These are phyloP conservation scores for Xylariaceae sp. DNA, from an alignment of 2,329 filamentous ascomycete species.

Conservation along the genomic window DNA sequence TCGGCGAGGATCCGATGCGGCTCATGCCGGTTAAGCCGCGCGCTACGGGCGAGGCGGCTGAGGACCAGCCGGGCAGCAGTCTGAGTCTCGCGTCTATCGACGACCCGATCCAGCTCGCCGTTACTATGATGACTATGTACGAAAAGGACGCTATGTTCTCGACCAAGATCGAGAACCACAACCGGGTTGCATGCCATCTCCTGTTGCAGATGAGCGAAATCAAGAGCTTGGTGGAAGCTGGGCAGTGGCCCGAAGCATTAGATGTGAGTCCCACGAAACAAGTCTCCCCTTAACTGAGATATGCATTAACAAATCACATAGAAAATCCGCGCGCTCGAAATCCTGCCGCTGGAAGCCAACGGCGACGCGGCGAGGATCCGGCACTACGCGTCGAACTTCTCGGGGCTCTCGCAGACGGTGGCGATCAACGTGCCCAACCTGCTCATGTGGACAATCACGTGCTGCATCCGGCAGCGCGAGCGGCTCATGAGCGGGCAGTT, in stretches of 20 bases:
- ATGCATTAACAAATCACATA: slow-evolving; percentile 34
- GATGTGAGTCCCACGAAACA: slow-evolving; percentile 47
- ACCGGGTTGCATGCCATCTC: slow-evolving; percentile 53
- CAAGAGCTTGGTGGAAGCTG: slow-evolving; percentile 52
- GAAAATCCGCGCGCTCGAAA: slow-evolving; percentile 69
- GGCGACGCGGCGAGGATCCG: slow-evolving; percentile 79
- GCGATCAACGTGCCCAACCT: slow-evolving; percentile 86
- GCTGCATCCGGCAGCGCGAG: slow-evolving; percentile 75
- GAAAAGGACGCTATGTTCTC: slow-evolving; percentile 59
- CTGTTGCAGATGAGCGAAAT: slow-evolving; percentile 59
- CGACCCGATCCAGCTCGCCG: slow-evolving; percentile 56
- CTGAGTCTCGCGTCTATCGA: slow-evolving; percentile 58
- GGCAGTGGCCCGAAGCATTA: slow-evolving; percentile 54
- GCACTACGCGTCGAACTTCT: slow-evolving; percentile 74
- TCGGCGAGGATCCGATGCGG: slow-evolving; percentile 75
- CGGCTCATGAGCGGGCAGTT: slow-evolving; percentile 67
- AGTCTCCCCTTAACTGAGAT: neutral
- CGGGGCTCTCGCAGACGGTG: slow-evolving; percentile 71
- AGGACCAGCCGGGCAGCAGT: slow-evolving; percentile 48
- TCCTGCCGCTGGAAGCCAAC: slow-evolving; percentile 72
- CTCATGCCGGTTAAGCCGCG: slow-evolving; percentile 77
- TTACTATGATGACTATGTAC: slow-evolving; percentile 61
- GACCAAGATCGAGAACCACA: slow-evolving; percentile 53
- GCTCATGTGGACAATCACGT: slow-evolving; percentile 88
- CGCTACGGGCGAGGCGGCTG: slow-evolving; percentile 39